Percentiles rank a stretch among this genome's conserved stretches.
Evolutionary conservation across 2,329 filamentous ascomycete species (phyloP).

Genomic region (Ascomycota sp.): DNA sequence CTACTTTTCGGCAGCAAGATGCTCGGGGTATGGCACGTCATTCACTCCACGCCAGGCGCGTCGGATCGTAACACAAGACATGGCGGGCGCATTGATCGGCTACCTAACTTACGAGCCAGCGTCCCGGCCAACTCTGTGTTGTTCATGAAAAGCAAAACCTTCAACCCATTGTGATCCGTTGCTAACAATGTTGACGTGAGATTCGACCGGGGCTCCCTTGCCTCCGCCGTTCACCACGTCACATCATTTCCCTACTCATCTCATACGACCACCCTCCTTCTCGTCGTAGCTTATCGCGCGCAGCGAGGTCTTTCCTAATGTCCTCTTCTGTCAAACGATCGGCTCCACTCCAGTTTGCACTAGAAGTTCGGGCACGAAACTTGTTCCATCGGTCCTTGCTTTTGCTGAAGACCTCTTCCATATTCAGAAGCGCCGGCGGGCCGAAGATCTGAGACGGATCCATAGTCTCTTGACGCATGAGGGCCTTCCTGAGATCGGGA

Average conservation of each 20-base stretch:
- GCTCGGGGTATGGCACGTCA: no score
- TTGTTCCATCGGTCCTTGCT: conserved; percentile 71
- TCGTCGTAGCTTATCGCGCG: conserved; percentile 55
- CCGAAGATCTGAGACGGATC: conserved; percentile 80
- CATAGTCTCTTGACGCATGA: conserved; percentile 65
- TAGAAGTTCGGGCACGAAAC: conserved; percentile 79
- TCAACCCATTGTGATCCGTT: no score
- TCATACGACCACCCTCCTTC: conserved; percentile 76
- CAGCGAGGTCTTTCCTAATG: conserved; percentile 58
- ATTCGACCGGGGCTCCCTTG: no score
- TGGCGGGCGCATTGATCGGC: no score
- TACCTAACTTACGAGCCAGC: no score
- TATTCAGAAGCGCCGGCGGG: conserved; percentile 66
- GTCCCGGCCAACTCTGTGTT: no score
- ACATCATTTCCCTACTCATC: conserved; percentile 26
- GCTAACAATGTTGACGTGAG: no score
- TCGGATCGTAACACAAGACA: no score
- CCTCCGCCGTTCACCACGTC: conserved; percentile 2
- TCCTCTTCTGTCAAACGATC: conserved; percentile 78
- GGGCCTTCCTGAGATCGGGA: conserved; percentile 54
- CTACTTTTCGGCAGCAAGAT: no score
- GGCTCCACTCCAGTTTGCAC: conserved; percentile 76
- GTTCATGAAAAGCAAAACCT: no score
- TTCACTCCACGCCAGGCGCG: no score
- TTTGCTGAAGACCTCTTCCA: conserved; percentile 92